Base-by-base conservation (phyloP, 1,284 basidiomycete species). In the Exobasidium rhododendri region DNA sequence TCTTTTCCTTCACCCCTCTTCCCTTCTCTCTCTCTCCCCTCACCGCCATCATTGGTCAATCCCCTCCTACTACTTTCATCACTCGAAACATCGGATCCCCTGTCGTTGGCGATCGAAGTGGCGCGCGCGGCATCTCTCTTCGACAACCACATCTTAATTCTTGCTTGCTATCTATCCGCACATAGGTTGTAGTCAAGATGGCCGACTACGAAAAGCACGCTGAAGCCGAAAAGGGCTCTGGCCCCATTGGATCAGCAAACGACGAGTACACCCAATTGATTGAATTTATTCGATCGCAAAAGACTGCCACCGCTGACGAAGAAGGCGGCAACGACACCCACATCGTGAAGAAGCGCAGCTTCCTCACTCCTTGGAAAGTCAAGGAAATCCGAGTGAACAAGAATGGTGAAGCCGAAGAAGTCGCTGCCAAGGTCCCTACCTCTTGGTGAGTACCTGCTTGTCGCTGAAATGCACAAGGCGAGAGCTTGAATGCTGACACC, bases 371-470 rank as follows among this genome's bases (percentile, higher is more conserved):
- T 57, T 79, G 77, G 77, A 73, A 79, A 71, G 68, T 66, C 53
- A 68, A 64, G 32, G 76, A 79, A 64, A 46, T 76, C 49, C 76
- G 77, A 55, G 73, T 79, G 56, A 78, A 79, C 75, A 79, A 79
- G 74, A 66, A 75, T 63, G 77, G 77, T 24, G 77, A 79, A 64
- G 71, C 58, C 61, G 74, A 78, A 65, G 66, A 72, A 52, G 65
- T 79, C 40, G 66, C 77, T 24, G 67, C 69, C 59, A 78, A 79
- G 69, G 74, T 75, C 11, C 77, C 77, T 40, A 62, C 73, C 52
- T 74, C 73, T 29, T 79, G 77, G 77, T 68, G 57, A 66, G 66
- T 65, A n/a, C 1, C 0, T 2, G 22, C 5, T 32, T 61, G 14
- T 17, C 5, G n/a, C 52, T 32, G 40, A 7, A 43, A 22, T 26